Evolutionary conservation across 257 asterid species (phyloP).

Genomic region (Solanum rostratum): DNA sequence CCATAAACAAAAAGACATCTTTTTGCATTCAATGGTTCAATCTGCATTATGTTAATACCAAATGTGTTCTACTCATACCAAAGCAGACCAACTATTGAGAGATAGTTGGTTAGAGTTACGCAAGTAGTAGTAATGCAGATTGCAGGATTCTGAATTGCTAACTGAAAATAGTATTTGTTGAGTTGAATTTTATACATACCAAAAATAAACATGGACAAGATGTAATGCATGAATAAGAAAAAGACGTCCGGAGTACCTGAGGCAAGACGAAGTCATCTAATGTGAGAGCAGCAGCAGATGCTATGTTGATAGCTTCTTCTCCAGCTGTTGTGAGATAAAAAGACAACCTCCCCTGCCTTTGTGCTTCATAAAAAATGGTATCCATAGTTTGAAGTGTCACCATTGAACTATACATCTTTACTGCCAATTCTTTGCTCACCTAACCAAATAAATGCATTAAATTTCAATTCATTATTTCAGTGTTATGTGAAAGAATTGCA

Average conservation of each 20-base stretch:
- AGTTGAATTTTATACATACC: no score
- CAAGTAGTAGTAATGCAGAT: no score
- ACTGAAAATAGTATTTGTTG: no score
- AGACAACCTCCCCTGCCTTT: constrained; percentile 79
- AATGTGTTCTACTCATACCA: neutral
- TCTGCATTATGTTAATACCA: neutral
- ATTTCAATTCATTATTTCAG: neutral
- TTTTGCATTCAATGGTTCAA: neutral
- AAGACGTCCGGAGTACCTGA: no score
- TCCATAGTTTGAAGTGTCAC: constrained; percentile 74
- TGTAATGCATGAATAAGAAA: no score
- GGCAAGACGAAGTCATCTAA: constrained; percentile 37
- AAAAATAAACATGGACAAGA: no score
- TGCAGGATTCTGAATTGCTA: no score
- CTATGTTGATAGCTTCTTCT: constrained; percentile 82
- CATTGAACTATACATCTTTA: constrained; percentile 67
- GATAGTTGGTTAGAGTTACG: no score
- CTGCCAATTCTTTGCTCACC: constrained; percentile 62
- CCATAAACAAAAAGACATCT: neutral
- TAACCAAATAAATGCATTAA: constrained; percentile 1
- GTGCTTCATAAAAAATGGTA: constrained; percentile 68
- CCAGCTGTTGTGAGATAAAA: constrained; percentile 73
- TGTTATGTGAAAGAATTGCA: neutral
- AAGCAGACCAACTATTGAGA: neutral
- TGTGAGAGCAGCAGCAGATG: constrained; percentile 83